Base-by-base conservation (phyloP, 257 asterid species). In the Pogostemon cablin region DNA sequence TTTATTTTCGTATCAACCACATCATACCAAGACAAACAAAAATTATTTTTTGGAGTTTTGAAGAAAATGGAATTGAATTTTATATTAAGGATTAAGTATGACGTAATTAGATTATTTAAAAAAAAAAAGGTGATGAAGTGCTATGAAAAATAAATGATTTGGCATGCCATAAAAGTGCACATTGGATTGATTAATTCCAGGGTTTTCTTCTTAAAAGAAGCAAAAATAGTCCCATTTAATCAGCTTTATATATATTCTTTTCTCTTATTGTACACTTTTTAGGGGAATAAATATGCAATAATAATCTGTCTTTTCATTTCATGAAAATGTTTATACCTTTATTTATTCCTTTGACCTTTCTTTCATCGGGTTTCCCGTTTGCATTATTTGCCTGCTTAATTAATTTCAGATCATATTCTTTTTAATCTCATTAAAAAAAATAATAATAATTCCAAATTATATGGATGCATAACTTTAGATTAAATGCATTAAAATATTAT, bases 301-400 rank as follows among this genome's bases (percentile, higher is more conserved):
- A 34, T 25, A 1, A 38, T 10, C 52, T 56, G 59, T 59, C 74
- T 46, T 56, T 65, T 71, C 12, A 71, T 60, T 50, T 54, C 70
- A 72, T 66, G 77, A 42, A 77, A 77, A 72, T 72, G 81, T 77
- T 74, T 65, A 59, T 46, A 72, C 62, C 77, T 77, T 77, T 65
- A 49, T 65, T 58, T 47, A 49, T 61, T 46, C 57, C 59, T 12
- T 69, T 66, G 40, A 37, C 54, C 76, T 47, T 68, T 11, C 12
- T 39, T 57, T 20, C 44, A 55, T 46, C 4, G 55, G 61, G 53
- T 74, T 39, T 67, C 56, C 48, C 44, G 4, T 58, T 66, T 66
- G 68, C 58, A 25, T 25, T 25, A 25, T 25, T 25, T 25, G 32
- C 32, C 32, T 25, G 1, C 32, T 25, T 25, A 25, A 25, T 25